phyloP scores from a whole-genome alignment of 208 protist genomes.

The Angomonas deanei region DNA sequence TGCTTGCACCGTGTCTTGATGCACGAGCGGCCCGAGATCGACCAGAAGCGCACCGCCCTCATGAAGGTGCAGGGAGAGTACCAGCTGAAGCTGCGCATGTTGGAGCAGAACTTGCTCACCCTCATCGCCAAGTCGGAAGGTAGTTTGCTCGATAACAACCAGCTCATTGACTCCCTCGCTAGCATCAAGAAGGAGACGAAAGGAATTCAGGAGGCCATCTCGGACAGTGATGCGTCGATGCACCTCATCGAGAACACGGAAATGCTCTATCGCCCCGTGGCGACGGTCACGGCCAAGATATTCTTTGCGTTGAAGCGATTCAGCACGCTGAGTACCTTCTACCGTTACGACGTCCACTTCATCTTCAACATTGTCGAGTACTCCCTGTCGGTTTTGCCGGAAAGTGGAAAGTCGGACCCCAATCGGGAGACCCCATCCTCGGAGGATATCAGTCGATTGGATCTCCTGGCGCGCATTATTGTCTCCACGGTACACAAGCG shows the following conservation, averaged over 20 bases:
- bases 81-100: slow-evolving; percentile 86
- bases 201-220: slow-evolving; percentile 87
- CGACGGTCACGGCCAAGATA: slow-evolving; percentile 77
- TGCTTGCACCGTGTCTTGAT: slow-evolving; percentile 90
- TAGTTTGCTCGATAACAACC: slow-evolving; percentile 97
- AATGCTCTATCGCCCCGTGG: slow-evolving; percentile 93
- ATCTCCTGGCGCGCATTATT: slow-evolving; percentile 39
- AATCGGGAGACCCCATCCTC: background rate
- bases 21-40: slow-evolving; percentile 95
- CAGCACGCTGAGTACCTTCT: slow-evolving; percentile 92
- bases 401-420: background rate
- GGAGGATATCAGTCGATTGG: slow-evolving; percentile 14
- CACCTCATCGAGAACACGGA: slow-evolving; percentile 74
- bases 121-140: slow-evolving; percentile 92
- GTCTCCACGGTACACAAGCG: slow-evolving; percentile 77
- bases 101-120: slow-evolving; percentile 96
- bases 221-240: slow-evolving; percentile 91
- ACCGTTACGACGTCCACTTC: slow-evolving; percentile 96
- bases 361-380: slow-evolving; percentile 92
- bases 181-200: slow-evolving; percentile 92
- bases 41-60: slow-evolving; percentile 88
- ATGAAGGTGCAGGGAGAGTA: slow-evolving; percentile 95
- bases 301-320: slow-evolving; percentile 96
- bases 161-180: slow-evolving; percentile 92
- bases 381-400: slow-evolving; percentile 63